These are phyloP conservation scores for Yarrowia hollandica DNA, from an alignment of 805 yeast genomes.

Conservation along the genomic window DNA sequence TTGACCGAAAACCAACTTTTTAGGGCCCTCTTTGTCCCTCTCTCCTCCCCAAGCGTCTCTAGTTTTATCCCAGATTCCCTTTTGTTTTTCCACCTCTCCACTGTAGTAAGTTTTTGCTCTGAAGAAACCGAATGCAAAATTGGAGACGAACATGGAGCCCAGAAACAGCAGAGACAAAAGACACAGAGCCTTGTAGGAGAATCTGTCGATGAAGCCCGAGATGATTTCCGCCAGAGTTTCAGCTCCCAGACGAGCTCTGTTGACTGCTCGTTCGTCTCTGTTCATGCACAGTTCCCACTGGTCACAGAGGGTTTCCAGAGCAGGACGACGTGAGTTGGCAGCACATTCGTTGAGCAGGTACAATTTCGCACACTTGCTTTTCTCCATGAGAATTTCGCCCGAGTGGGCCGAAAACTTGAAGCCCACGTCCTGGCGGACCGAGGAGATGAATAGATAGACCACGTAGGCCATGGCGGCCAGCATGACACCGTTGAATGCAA, in stretches of 20 bases:
- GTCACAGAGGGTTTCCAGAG: slow-evolving; percentile 65
- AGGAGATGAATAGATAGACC: slow-evolving; percentile 48
- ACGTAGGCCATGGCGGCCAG: slow-evolving; percentile 51
- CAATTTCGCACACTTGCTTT: slow-evolving; percentile 63
- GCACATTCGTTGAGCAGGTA: slow-evolving; percentile 69
- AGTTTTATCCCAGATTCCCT: slow-evolving; percentile 8
- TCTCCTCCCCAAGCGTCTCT: neutral
- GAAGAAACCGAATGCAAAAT: slow-evolving; percentile 36
- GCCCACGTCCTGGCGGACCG: slow-evolving; percentile 66
- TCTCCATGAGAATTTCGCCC: slow-evolving; percentile 56
- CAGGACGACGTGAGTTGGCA: slow-evolving; percentile 63
- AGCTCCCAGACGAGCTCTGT: slow-evolving; percentile 67
- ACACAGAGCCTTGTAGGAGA: slow-evolving; percentile 45
- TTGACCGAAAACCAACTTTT: neutral
- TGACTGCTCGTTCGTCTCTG: slow-evolving; percentile 62
- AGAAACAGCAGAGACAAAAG: slow-evolving; percentile 25
- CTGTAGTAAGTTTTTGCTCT: slow-evolving; percentile 33
- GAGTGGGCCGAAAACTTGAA: slow-evolving; percentile 60
- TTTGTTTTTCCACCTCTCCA: slow-evolving; percentile 23
- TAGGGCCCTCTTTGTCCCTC: neutral
- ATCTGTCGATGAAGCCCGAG: slow-evolving; percentile 68
- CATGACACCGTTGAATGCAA: slow-evolving; percentile 56
- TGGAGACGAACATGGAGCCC: slow-evolving; percentile 32
- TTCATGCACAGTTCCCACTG: slow-evolving; percentile 81
- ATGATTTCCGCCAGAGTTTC: slow-evolving; percentile 76